Percentiles rank a stretch among this genome's conserved stretches.
These are phyloP conservation scores for Tylopilus subfusipes DNA, from an alignment of 768 basidiomycete genomes.

Conservation along the genomic window DNA sequence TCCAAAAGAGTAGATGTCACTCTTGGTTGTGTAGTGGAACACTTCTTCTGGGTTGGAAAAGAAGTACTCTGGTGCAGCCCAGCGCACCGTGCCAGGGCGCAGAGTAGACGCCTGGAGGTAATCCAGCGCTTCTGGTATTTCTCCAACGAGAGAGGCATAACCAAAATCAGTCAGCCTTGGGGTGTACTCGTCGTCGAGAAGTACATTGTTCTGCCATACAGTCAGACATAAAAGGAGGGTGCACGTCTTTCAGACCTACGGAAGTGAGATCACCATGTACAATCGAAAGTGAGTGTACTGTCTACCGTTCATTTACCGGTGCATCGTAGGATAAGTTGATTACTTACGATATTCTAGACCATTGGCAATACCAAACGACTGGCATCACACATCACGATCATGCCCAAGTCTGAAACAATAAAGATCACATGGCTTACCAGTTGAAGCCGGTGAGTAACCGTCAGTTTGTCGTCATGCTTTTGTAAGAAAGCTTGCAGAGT, in stretches of 20 bases:
- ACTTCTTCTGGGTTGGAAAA: not conserved
- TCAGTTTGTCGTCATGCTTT: not conserved
- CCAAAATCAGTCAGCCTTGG: conserved; percentile 8
- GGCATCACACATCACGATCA: not conserved
- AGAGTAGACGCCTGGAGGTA: conserved; percentile 7
- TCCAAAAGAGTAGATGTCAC: conserved; percentile 10
- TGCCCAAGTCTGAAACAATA: not conserved
- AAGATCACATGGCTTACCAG: not conserved
- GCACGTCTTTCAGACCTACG: not conserved
- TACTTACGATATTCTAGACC: conserved; percentile 2
- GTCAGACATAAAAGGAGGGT: not conserved
- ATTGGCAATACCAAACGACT: not conserved
- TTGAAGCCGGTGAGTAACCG: not conserved
- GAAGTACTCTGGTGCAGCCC: conserved; percentile 6
- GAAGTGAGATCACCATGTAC: conserved; percentile 8
- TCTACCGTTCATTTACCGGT: not conserved
- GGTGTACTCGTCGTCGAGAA: conserved; percentile 1
- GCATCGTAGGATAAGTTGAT: not conserved
- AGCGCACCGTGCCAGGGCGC: conserved; percentile 2
- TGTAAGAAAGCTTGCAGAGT: conserved; percentile 7
- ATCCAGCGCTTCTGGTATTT: conserved; percentile 1
- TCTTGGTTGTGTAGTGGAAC: not conserved
- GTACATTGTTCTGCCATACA: conserved; percentile 4
- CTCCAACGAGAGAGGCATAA: conserved; percentile 6
- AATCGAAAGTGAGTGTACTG: conserved; percentile 5